These are phyloP conservation scores for Inonotus hispidus DNA, from an alignment of 1,284 basidiomycete species.

Conservation along the genomic window DNA sequence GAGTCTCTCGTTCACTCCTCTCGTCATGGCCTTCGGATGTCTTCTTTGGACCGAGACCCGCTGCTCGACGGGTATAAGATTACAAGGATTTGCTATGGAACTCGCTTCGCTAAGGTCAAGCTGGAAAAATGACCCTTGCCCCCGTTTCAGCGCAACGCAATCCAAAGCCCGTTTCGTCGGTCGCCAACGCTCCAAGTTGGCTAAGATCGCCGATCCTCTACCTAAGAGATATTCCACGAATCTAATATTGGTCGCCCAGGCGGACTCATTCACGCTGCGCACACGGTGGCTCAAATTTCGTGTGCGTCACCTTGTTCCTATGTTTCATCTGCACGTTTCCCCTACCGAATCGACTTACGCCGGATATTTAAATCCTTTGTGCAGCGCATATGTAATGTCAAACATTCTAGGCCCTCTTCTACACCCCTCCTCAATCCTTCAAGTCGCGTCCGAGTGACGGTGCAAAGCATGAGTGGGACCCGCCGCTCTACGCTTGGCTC, in stretches of 20 bases:
- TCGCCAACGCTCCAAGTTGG: slow-evolving; percentile 11
- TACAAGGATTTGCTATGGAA: slow-evolving; percentile 17
- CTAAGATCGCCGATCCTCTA: slow-evolving; percentile 18
- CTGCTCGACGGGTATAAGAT: slow-evolving; percentile 17
- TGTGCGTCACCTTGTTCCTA: slow-evolving; percentile 15
- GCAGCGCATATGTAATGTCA: slow-evolving; percentile 6
- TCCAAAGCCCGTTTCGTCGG: slow-evolving; percentile 15
- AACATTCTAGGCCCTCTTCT: slow-evolving; percentile 4
- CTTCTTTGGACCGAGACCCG: slow-evolving; percentile 5
- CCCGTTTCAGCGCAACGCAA: slow-evolving; percentile 20
- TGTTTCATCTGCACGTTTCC: slow-evolving; percentile 11
- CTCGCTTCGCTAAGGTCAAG: slow-evolving; percentile 16
- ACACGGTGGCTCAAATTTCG: slow-evolving; percentile 9
- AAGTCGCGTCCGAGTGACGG: slow-evolving; percentile 11
- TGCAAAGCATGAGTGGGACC: slow-evolving; percentile 13
- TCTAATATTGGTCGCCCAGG: slow-evolving; percentile 17
- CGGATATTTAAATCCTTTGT: slow-evolving; percentile 14
- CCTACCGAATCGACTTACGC: slow-evolving; percentile 4
- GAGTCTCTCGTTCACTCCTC: slow-evolving; percentile 3
- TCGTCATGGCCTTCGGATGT: slow-evolving; percentile 8
- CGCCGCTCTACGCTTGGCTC: slow-evolving; percentile 13
- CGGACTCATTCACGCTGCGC: slow-evolving; percentile 10
- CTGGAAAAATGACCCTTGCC: slow-evolving; percentile 18
- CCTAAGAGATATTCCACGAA: slow-evolving; percentile 15
- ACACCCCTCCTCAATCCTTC: not conserved